Percentiles rank a stretch among this genome's conserved stretches.
These are phyloP conservation scores for Alternaria brassicae DNA, from an alignment of 2,329 filamentous ascomycete genomes.

Conservation along the genomic window DNA sequence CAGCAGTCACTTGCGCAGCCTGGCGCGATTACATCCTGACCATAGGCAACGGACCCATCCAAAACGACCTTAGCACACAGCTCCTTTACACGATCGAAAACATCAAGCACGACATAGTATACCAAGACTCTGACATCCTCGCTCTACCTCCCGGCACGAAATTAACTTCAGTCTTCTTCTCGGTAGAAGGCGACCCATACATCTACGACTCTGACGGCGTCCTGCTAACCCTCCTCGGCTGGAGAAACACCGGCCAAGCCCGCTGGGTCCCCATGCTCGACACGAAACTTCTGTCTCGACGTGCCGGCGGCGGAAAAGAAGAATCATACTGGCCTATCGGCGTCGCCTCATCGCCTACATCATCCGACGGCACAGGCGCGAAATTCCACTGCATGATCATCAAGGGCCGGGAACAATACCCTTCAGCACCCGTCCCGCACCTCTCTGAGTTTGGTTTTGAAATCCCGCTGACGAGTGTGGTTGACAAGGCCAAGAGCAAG, in stretches of 20 bases:
- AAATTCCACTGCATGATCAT: slow-evolving; percentile 99
- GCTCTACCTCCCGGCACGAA: slow-evolving; percentile 77
- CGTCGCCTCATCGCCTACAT: slow-evolving; percentile 71
- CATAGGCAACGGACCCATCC: slow-evolving; percentile 88
- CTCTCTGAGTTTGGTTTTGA: slow-evolving; percentile 92
- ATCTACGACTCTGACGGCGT: slow-evolving; percentile 95
- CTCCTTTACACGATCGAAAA: slow-evolving; percentile 94
- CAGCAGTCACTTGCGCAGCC: slow-evolving; percentile 89
- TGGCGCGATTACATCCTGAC: slow-evolving; percentile 98
- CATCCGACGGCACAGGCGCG: slow-evolving; percentile 75
- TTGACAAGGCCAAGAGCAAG: slow-evolving; percentile 41
- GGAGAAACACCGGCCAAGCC: slow-evolving; percentile 84
- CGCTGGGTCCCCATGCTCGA: slow-evolving; percentile 93
- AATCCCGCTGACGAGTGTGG: slow-evolving; percentile 73
- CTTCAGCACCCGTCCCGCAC: slow-evolving; percentile 86
- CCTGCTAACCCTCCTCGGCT: slow-evolving; percentile 85
- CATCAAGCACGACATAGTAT: slow-evolving; percentile 90
- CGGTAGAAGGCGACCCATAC: slow-evolving; percentile 90
- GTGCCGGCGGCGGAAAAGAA: slow-evolving; percentile 82
- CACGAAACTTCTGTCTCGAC: slow-evolving; percentile 80
- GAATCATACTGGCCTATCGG: slow-evolving; percentile 96
- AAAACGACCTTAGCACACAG: slow-evolving; percentile 76
- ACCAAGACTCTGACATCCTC: slow-evolving; percentile 91
- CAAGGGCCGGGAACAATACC: slow-evolving; percentile 88
- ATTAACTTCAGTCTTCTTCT: slow-evolving; percentile 87